These are phyloP conservation scores for Grosmannia serpens DNA, from an alignment of 2,329 filamentous ascomycete species.

Conservation along the genomic window DNA sequence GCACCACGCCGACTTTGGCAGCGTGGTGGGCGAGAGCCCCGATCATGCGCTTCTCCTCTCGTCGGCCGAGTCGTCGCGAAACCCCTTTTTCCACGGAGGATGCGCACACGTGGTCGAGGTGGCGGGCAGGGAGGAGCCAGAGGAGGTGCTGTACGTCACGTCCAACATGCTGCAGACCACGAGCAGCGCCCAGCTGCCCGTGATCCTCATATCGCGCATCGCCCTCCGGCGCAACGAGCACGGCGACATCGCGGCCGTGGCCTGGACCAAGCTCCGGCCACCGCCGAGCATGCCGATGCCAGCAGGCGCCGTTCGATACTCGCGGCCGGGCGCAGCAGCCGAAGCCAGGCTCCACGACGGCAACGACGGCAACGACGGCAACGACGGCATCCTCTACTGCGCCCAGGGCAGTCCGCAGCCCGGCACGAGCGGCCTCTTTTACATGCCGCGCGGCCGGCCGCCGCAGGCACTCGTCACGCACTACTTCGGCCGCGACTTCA, in stretches of 20 bases:
- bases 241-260: conserved; percentile 18
- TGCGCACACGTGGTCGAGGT: conserved; percentile 27
- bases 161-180: conserved; percentile 29
- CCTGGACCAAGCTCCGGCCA: conserved; percentile 30
- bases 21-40: conserved; percentile 21
- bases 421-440: conserved; percentile 25
- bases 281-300: conserved; percentile 33
- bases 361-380: conserved; percentile 23
- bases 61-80: conserved; percentile 25
- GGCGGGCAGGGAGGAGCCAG: neutral
- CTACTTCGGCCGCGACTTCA: conserved; percentile 34
- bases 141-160: conserved; percentile 33
- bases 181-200: conserved; percentile 25
- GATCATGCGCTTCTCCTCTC: conserved; percentile 30
- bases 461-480: conserved; percentile 26
- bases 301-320: conserved; percentile 51
- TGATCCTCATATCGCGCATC: conserved; percentile 33
- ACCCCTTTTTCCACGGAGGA: conserved; percentile 33
- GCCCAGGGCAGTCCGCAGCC: conserved; percentile 13
- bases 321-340: neutral
- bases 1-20: conserved; percentile 25
- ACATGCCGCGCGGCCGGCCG: conserved; percentile 21
- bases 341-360: neutral
- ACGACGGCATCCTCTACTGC: conserved; percentile 20
- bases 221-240: conserved; percentile 18